Conservation (phyloP, 345 rosid genomes). For the Salix udensis region DNA sequence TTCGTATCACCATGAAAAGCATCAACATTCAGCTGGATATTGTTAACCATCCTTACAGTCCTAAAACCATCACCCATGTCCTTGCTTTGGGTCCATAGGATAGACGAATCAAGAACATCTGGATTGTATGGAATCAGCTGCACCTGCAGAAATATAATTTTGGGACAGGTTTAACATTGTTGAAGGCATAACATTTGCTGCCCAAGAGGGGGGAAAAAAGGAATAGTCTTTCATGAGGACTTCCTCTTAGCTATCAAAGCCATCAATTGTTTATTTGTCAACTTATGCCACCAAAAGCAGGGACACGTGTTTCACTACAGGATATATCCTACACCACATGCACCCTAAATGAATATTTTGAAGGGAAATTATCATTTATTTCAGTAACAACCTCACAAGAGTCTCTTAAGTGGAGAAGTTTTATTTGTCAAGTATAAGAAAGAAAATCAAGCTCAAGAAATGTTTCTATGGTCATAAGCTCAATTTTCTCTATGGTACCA, state of each 20-base stretch:
- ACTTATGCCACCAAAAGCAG: background rate
- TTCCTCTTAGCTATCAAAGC: background rate
- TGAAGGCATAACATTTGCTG: background rate
- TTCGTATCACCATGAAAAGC: slow-evolving; percentile 70
- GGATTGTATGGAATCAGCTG: slow-evolving; percentile 53
- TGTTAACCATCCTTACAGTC: slow-evolving; percentile 68
- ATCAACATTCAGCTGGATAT: slow-evolving; percentile 61
- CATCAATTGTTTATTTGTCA: background rate
- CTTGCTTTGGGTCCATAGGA: slow-evolving; percentile 70
- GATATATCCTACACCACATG: background rate
- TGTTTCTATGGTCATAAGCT: background rate
- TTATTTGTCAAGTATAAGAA: background rate
- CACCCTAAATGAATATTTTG: background rate
- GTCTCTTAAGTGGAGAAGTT: background rate
- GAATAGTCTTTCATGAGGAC: background rate
- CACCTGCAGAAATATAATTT: slow-evolving; percentile 43
- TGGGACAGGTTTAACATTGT: background rate
- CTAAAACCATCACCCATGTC: slow-evolving; percentile 46
- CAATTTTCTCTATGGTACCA: background rate
- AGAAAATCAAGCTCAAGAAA: background rate
- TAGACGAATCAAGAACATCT: slow-evolving; percentile 55
- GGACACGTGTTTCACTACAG: background rate
- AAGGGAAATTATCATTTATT: background rate
- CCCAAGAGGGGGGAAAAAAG: background rate
- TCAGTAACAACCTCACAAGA: background rate